Evolutionary conservation across 257 asterid genomes (phyloP), one percentile per base, ranked within the genome.

Genomic region (Hygrophila difformis): DNA sequence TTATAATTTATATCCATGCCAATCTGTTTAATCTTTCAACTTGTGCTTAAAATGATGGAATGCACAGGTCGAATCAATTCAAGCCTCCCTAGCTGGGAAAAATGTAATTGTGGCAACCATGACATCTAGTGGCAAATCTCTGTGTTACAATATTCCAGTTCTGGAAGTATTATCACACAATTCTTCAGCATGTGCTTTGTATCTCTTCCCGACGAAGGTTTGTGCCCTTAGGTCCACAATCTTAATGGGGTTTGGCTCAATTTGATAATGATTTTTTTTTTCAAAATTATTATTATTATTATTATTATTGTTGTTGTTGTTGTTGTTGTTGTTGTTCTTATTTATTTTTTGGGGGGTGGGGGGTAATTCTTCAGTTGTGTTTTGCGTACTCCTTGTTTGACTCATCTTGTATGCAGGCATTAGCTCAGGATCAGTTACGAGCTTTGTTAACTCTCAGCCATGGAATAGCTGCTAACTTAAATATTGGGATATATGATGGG

Each of bases 101-200:
- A 73, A 79, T 74, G 98, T 85, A 43, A 76, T 82, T 34, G 94
- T 89, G 64, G 93, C 94, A 53, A 89, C 94, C 66, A 74, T 82
- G 94, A 89, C 98, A 53, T 85, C 96, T 55, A 89, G 98, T 63
- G 98, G 98, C 72, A 89, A 89, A 71, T 89, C 98, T 51, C 98
- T 89, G 60, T 89, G 98, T 72, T 89, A 85, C 71, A 85, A 85
- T 66, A 69, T 89, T 51, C 98, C 98, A 31, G 92, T 89, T 70
- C 44, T 89, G 74, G 94, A 89, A 82, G 73, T 56, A 24, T 61
- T 89, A 56, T 75, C 64, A 19, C 79, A 61, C 8, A 64, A 79
- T 66, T 74, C 74, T 34, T 68, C 59, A 61, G 92, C 88, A 40
- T 89, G 94, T 70, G 92, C 96, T 18, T 62, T 89, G 14, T 89